phyloP scores from a whole-genome alignment of 768 basidiomycete genomes.

The Sistotremastrum suecicum region DNA sequence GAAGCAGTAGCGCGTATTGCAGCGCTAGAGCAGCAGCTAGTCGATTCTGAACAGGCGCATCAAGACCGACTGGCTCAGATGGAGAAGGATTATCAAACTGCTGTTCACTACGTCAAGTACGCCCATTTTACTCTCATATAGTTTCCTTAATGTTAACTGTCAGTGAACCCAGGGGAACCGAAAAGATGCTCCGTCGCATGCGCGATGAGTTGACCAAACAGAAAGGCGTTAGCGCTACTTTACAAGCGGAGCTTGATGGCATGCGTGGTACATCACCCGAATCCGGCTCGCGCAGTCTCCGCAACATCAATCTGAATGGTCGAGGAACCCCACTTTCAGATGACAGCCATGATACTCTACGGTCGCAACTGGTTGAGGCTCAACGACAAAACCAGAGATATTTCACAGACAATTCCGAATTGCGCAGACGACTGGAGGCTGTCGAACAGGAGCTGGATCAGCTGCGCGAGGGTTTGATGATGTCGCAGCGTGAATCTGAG shows the following conservation, averaged over 20 bases:
- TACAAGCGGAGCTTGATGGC: slow-evolving; percentile 76
- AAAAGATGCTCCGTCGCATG: slow-evolving; percentile 95
- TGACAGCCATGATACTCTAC: slow-evolving; percentile 48
- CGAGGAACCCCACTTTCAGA: slow-evolving; percentile 68
- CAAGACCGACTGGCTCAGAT: slow-evolving; percentile 74
- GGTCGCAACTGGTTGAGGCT: slow-evolving; percentile 58
- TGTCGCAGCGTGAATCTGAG: slow-evolving; percentile 66
- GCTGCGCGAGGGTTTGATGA: slow-evolving; percentile 54
- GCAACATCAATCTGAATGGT: slow-evolving; percentile 41
- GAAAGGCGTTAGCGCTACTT: slow-evolving; percentile 61
- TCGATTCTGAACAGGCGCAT: slow-evolving; percentile 66
- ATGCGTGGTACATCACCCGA: slow-evolving; percentile 48
- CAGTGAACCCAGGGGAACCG: slow-evolving; percentile 57
- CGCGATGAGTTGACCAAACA: slow-evolving; percentile 90
- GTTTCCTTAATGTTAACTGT: slow-evolving; percentile 8
- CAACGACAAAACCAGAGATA: slow-evolving; percentile 66
- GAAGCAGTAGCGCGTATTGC: slow-evolving; percentile 29
- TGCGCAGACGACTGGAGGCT: slow-evolving; percentile 54
- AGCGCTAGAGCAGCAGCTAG: slow-evolving; percentile 66
- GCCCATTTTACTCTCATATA: slow-evolving; percentile 18
- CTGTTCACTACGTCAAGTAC: slow-evolving; percentile 95
- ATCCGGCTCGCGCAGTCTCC: slow-evolving; percentile 30
- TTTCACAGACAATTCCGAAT: slow-evolving; percentile 60
- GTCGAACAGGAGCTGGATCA: slow-evolving; percentile 65
- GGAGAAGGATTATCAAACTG: slow-evolving; percentile 91